Evolutionary conservation across 768 basidiomycete genomes (phyloP).

Genomic region (Calocybe gangraenosa): DNA sequence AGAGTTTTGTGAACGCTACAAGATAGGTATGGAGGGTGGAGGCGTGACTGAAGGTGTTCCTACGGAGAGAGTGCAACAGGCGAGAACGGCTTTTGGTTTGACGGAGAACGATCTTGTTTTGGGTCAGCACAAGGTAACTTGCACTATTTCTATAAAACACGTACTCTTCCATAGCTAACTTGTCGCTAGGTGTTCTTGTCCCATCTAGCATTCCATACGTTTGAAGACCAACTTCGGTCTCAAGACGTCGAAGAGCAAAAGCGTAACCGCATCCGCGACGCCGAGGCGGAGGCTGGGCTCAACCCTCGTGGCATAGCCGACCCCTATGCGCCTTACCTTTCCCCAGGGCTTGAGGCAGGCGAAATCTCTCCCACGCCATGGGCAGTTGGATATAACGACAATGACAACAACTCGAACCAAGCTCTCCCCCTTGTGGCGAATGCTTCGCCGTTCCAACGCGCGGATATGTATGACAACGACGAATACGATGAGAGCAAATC

Average conservation of each 20-base stretch:
- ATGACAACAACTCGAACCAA: slow-evolving; percentile 59
- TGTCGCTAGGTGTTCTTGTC: slow-evolving; percentile 96
- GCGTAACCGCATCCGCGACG: slow-evolving; percentile 72
- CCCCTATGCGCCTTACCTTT: slow-evolving; percentile 75
- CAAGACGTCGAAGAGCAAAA: slow-evolving; percentile 85
- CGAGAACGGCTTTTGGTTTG: slow-evolving; percentile 51
- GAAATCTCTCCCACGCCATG: slow-evolving; percentile 25
- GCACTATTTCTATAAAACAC: too few relatives aligned
- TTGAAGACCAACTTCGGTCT: slow-evolving; percentile 84
- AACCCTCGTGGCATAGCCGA: slow-evolving; percentile 54
- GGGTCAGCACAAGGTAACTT: slow-evolving; percentile 84
- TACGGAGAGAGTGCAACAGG: slow-evolving; percentile 57
- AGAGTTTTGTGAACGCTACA: slow-evolving; percentile 86
- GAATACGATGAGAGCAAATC: slow-evolving; percentile 77
- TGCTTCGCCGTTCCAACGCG: slow-evolving; percentile 79
- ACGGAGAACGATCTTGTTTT: slow-evolving; percentile 72
- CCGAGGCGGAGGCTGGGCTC: slow-evolving; percentile 67
- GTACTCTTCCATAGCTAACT: too few relatives aligned
- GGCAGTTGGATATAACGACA: slow-evolving; percentile 45
- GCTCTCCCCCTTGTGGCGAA: slow-evolving; percentile 81
- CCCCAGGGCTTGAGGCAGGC: slow-evolving; percentile 42
- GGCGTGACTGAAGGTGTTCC: slow-evolving; percentile 59
- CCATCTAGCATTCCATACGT: slow-evolving; percentile 76
- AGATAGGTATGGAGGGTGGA: slow-evolving; percentile 51
- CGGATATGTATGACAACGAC: slow-evolving; percentile 63